Percentiles rank a stretch among this genome's conserved stretches.
Conservation (phyloP, 2,329 filamentous ascomycete species). For the Fusarium phyllophilum region DNA sequence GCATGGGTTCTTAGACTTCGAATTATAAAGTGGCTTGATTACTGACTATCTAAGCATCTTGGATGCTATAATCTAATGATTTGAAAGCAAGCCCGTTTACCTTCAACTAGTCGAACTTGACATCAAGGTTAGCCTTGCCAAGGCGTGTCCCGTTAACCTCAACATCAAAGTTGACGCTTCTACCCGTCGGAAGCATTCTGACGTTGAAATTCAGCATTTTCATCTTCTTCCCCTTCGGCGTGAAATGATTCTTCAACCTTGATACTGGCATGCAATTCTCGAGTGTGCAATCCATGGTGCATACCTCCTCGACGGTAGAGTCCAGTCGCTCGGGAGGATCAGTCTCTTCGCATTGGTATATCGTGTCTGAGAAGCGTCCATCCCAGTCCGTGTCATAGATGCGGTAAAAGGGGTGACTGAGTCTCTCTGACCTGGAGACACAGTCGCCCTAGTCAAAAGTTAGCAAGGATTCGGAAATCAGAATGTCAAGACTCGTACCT, state of each 20-base stretch:
- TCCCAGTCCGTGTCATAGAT: not conserved
- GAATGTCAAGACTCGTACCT: not conserved
- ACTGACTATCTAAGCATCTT: not conserved
- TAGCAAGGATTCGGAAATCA: not conserved
- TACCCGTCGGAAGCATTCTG: not conserved
- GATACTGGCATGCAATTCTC: not conserved
- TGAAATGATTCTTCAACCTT: not conserved
- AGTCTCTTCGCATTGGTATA: not conserved
- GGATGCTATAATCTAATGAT: not conserved
- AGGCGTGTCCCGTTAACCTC: not conserved
- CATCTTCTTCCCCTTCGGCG: not conserved
- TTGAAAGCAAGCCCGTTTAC: fast-evolving
- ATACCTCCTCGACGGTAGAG: not conserved
- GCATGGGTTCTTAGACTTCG: not conserved
- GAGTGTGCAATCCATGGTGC: not conserved
- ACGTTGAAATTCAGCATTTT: not conserved
- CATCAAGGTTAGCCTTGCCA: not conserved
- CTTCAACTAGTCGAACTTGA: not conserved
- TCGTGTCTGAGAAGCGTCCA: not conserved
- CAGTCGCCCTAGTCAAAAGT: not conserved
- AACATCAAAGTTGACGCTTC: not conserved
- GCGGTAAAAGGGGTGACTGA: not conserved
- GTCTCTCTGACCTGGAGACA: not conserved
- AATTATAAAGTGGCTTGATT: fast-evolving
- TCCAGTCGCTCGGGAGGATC: not conserved